Conservation (phyloP, 768 basidiomycete genomes). For the Pleurotus eryngii region DNA sequence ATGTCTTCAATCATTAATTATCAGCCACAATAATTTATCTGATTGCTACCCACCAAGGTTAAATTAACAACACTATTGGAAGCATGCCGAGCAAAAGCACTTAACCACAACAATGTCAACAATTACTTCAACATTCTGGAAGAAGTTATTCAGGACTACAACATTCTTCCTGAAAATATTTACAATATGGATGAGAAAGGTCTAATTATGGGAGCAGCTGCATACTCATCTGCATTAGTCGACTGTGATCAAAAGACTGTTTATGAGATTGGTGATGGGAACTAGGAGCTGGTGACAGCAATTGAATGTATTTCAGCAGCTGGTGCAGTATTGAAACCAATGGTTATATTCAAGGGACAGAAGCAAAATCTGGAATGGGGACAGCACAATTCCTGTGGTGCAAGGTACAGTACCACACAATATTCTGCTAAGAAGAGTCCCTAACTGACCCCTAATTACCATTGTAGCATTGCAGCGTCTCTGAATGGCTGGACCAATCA, state of each 20-base stretch:
- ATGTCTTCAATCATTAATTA: background rate
- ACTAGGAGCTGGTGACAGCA: conserved; percentile 42
- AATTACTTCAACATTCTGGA: conserved; percentile 15
- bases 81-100: conserved; percentile 17
- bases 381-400: conserved; percentile 22
- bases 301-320: conserved; percentile 43
- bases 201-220: conserved; percentile 16
- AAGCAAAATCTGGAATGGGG: conserved; percentile 19
- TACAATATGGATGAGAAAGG: conserved; percentile 30
- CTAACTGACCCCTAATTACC: background rate
- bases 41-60: conserved; percentile 14
- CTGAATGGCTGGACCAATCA: conserved; percentile 39
- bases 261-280: conserved; percentile 22
- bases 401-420: conserved; percentile 19
- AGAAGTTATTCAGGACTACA: conserved; percentile 12
- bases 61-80: conserved; percentile 19
- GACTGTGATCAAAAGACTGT: conserved; percentile 14
- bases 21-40: conserved; percentile 16
- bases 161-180: conserved; percentile 21
- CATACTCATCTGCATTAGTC: conserved; percentile 11
- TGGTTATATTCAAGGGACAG: conserved; percentile 35
- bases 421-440: background rate
- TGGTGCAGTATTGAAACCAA: conserved; percentile 31
- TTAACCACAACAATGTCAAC: conserved; percentile 15
- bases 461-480: conserved; percentile 27